A percentile compares a stretch with the other conserved stretches of the same genome.
phyloP scores from a whole-genome alignment of 257 asterid species.

The Cinchona pubescens region DNA sequence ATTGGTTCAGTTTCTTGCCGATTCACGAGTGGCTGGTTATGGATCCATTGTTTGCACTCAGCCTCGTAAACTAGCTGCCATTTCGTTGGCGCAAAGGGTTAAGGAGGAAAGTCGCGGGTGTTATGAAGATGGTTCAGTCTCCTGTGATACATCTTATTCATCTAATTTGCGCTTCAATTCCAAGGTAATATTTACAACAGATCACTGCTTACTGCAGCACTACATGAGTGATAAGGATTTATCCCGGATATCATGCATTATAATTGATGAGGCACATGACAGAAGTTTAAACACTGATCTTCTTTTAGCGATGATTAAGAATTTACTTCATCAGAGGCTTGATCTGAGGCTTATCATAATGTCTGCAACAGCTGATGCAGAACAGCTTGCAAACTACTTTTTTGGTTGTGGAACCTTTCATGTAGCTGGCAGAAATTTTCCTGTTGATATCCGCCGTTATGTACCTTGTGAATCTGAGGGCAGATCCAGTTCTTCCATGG shows the following conservation, averaged over 20 bases:
- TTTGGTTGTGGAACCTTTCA: conserved; percentile 63
- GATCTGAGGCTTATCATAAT: conserved; percentile 76
- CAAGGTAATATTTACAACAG: conserved; percentile 72
- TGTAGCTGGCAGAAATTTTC: conserved; percentile 74
- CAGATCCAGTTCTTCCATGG: conserved; percentile 29
- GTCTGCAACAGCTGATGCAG: conserved; percentile 96
- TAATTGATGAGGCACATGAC: conserved; percentile 98
- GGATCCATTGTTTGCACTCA: conserved; percentile 78
- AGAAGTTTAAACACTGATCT: conserved; percentile 94
- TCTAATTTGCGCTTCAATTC: conserved; percentile 49
- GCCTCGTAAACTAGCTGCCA: conserved; percentile 94
- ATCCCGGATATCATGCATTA: conserved; percentile 68
- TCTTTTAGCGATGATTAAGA: conserved; percentile 75
- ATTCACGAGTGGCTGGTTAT: conserved; percentile 56
- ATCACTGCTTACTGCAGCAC: conserved; percentile 81
- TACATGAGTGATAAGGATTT: conserved; percentile 68
- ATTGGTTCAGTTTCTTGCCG: conserved; percentile 86
- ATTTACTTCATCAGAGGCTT: conserved; percentile 58
- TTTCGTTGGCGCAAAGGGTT: conserved; percentile 74
- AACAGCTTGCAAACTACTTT: conserved; percentile 69
- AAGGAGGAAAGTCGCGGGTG: conserved; percentile 74
- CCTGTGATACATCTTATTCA: conserved; percentile 58
- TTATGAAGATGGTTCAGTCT: conserved; percentile 40
- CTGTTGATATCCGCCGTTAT: conserved; percentile 67
- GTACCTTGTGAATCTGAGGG: conserved; percentile 52